phyloP scores from a whole-genome alignment of 2,329 filamentous ascomycete species.

The Penicillium sp. region DNA sequence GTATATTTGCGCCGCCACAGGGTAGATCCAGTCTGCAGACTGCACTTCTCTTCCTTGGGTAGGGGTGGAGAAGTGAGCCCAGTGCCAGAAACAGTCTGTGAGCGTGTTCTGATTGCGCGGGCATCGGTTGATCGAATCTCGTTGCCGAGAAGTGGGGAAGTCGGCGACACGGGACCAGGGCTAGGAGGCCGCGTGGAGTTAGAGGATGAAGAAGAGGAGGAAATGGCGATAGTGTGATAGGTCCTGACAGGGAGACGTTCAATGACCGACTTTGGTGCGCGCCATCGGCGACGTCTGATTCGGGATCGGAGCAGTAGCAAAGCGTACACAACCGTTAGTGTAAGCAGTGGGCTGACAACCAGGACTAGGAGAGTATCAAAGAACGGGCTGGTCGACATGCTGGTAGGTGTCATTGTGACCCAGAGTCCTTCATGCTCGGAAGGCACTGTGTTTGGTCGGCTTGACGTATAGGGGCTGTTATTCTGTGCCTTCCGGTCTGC shows the following conservation, averaged over 20 bases:
- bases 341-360: conserved; percentile 91
- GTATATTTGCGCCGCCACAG: conserved; percentile 59
- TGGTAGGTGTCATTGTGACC: conserved; percentile 94
- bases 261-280: conserved; percentile 95
- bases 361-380: conserved; percentile 95
- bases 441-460: conserved; percentile 33
- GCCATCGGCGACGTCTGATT: conserved; percentile 86
- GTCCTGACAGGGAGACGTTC: conserved; percentile 93
- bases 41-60: conserved; percentile 49
- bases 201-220: conserved; percentile 60
- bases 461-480: conserved; percentile 8
- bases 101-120: conserved; percentile 36
- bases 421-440: conserved; percentile 75
- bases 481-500: conserved; percentile 21
- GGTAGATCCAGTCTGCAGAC: conserved; percentile 30
- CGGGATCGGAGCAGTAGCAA: conserved; percentile 83
- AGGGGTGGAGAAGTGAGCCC: conserved; percentile 23
- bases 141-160: conserved; percentile 70
- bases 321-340: conserved; percentile 88
- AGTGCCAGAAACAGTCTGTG: conserved; percentile 39
- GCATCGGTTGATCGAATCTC: conserved; percentile 31
- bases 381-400: conserved; percentile 84
- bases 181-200: conserved; percentile 62
- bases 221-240: conserved; percentile 77
- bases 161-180: conserved; percentile 66